Evolutionary conservation across 148 eudicot species (phyloP).

Genomic region (Rhododendron ferrugineum): DNA sequence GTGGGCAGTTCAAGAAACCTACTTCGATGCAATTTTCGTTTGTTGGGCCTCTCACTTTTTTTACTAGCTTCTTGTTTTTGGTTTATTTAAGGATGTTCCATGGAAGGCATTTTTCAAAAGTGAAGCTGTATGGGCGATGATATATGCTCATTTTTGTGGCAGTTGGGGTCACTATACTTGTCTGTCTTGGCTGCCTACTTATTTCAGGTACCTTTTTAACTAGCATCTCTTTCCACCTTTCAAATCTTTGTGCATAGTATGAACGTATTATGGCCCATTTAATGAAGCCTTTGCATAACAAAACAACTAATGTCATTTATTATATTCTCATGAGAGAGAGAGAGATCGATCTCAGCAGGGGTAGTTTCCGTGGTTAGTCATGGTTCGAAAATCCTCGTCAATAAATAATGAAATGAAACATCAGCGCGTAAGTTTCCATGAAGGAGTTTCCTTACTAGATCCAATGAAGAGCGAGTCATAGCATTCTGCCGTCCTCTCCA

Average conservation of each 20-base stretch:
- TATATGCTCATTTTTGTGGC: conserved; percentile 97
- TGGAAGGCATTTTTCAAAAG: conserved; percentile 85
- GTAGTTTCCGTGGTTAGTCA: background rate
- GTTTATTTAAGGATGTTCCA: conserved; percentile 53
- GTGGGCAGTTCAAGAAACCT: background rate
- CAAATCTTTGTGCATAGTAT: background rate
- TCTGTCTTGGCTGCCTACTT: conserved; percentile 96
- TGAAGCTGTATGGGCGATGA: conserved; percentile 99
- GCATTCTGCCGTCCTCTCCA: background rate
- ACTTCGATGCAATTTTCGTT: background rate
- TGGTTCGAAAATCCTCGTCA: background rate
- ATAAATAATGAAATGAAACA: background rate
- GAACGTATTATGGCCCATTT: background rate
- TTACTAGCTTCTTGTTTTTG: background rate
- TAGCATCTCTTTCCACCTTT: background rate
- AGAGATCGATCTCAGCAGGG: background rate
- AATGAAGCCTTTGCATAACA: conserved; percentile 5
- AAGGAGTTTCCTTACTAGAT: background rate
- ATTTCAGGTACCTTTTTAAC: conserved; percentile 62
- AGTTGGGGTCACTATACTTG: conserved; percentile 99
- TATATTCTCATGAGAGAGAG: background rate
- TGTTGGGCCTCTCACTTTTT: background rate
- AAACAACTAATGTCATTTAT: background rate
- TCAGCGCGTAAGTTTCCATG: background rate
- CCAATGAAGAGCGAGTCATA: background rate